Evolutionary conservation across 768 basidiomycete genomes (phyloP).

Genomic region (Mycena filopes): DNA sequence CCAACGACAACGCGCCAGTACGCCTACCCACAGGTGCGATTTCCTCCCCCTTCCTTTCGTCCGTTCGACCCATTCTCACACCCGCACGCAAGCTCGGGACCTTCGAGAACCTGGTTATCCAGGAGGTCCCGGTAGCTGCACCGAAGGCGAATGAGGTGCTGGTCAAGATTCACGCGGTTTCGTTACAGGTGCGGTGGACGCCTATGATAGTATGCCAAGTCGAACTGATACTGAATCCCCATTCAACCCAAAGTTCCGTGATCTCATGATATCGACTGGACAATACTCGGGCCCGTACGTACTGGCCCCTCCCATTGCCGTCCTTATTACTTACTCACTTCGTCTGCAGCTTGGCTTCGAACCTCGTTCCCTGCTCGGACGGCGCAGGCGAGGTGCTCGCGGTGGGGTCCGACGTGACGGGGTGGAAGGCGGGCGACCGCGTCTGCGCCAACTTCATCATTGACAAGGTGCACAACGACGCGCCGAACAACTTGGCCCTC

Average conservation of each 20-base stretch:
- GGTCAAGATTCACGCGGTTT: constrained; percentile 66
- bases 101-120: constrained; percentile 37
- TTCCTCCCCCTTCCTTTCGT: neutral
- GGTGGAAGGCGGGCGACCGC: constrained; percentile 64
- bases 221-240: too few species aligned
- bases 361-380: too few species aligned
- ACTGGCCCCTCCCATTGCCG: neutral
- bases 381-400: constrained; percentile 64
- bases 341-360: constrained; percentile 52
- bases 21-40: neutral
- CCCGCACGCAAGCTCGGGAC: constrained; percentile 29
- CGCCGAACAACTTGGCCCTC: constrained; percentile 39
- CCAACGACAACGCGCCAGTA: neutral
- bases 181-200: constrained; percentile 54
- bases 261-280: constrained; percentile 55
- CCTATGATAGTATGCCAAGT: neutral
- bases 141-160: constrained; percentile 60
- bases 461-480: constrained; percentile 61
- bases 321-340: constrained; percentile 29
- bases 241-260: constrained; percentile 52
- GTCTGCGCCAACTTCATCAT: constrained; percentile 64
- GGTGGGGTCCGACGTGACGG: constrained; percentile 54
- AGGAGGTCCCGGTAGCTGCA: constrained; percentile 38
- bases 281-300: constrained; percentile 47
- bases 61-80: neutral